These are phyloP conservation scores for Cordyceps tenuipes DNA, from an alignment of 2,329 filamentous ascomycete species.

Conservation along the genomic window DNA sequence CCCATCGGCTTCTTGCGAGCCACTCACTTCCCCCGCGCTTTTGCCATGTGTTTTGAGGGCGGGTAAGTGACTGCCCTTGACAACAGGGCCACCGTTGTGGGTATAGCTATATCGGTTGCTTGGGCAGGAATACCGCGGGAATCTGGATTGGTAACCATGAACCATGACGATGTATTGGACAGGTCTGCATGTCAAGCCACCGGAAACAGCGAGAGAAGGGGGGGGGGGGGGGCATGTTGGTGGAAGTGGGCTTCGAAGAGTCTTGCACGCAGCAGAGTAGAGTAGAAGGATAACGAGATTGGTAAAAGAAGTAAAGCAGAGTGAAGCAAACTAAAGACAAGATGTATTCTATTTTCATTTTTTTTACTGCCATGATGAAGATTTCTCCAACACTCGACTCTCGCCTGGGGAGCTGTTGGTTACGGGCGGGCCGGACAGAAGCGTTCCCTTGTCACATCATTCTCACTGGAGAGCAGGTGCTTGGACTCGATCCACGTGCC, in stretches of 20 bases:
- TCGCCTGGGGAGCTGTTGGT: no score
- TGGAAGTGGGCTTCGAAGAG: background rate
- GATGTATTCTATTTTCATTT: background rate
- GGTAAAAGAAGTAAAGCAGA: no score
- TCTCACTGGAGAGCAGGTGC: no score
- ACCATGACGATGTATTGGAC: background rate
- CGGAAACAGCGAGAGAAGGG: conserved; percentile 2
- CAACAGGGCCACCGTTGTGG: background rate
- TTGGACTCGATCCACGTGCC: background rate
- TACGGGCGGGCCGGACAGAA: no score
- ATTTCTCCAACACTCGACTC: no score
- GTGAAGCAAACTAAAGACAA: background rate
- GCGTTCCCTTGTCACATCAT: no score
- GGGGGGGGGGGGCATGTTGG: background rate
- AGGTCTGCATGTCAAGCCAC: background rate
- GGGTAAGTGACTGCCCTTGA: no score
- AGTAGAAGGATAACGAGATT: no score
- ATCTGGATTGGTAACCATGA: background rate
- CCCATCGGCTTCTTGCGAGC: background rate
- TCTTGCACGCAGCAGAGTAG: background rate
- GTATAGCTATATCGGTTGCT: background rate
- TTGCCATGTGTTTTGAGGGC: no score
- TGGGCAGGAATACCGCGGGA: background rate
- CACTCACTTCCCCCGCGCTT: background rate
- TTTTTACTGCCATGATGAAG: background rate